Percentiles rank a stretch among this genome's conserved stretches.
These are phyloP conservation scores for Thinopyrum elongatum DNA, from an alignment of 176 grass and related monocot species.

Conservation along the genomic window DNA sequence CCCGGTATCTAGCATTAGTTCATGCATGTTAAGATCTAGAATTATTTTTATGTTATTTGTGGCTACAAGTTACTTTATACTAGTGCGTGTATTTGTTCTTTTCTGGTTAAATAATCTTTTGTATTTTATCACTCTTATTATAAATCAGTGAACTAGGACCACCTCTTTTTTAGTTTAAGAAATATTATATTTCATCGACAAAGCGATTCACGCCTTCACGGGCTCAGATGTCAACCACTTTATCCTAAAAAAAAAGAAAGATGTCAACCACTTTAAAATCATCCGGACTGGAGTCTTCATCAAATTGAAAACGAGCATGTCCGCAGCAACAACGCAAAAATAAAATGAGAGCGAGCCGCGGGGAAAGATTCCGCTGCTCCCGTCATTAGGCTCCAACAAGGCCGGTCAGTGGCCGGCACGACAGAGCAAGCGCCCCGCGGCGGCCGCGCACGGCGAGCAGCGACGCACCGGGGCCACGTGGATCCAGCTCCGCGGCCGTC, in stretches of 20 bases:
- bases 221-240: neutral
- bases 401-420: neutral
- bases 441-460: neutral
- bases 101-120: neutral
- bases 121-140: neutral
- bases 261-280: neutral
- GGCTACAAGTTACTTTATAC: neutral
- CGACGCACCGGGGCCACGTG: neutral
- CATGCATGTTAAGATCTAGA: neutral
- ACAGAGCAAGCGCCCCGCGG: neutral
- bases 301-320: neutral
- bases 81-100: neutral
- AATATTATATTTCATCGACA: neutral
- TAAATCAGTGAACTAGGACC: neutral
- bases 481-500: neutral
- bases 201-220: neutral
- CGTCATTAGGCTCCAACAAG: neutral
- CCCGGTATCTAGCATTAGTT: neutral
- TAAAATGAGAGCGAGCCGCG: neutral
- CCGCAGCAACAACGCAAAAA: neutral
- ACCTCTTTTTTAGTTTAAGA: neutral
- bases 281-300: neutral
- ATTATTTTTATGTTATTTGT: neutral
- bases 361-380: slow-evolving; percentile 2
- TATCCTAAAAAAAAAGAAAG: no score